A percentile compares a stretch with the other conserved stretches of the same genome.
phyloP scores from a whole-genome alignment of 164 flowering plant species.

The Liriodendron chinense region DNA sequence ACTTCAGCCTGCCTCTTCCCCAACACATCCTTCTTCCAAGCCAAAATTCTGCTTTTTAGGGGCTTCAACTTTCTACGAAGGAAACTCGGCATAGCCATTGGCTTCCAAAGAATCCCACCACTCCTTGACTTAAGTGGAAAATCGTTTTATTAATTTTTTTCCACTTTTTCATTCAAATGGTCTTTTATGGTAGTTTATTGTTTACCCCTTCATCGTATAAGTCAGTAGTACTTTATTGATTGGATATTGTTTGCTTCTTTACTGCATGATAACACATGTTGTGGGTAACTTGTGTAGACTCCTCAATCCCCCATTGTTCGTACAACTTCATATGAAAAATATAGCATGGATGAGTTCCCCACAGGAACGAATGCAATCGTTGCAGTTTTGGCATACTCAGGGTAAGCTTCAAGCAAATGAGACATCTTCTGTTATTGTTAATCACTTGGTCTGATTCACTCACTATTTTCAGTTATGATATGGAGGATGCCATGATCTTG shows the following conservation, averaged over 20 bases:
- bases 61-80: no score
- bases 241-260: not conserved
- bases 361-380: conserved; percentile 96
- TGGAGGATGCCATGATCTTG: conserved; percentile 99
- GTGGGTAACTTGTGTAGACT: conserved; percentile 47
- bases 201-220: not conserved
- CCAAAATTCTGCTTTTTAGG: no score
- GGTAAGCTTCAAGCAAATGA: conserved; percentile 40
- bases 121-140: no score
- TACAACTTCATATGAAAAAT: conserved; percentile 70
- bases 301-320: conserved; percentile 96
- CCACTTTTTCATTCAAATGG: not conserved
- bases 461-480: conserved; percentile 64
- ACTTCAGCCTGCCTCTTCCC: no score
- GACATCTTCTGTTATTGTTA: not conserved
- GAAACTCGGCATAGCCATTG: no score
- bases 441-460: not conserved
- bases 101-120: no score
- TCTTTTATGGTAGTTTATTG: not conserved
- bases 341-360: conserved; percentile 75
- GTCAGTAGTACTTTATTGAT: not conserved
- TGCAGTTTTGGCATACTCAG: conserved; percentile 94
- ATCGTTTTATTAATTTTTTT: no score
- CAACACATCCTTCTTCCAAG: no score
- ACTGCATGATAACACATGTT: not conserved